Evolutionary conservation across 2,329 filamentous ascomycete genomes (phyloP), one percentile per base, ranked within the genome.

Genomic region (Lasiodiplodia theobromae): DNA sequence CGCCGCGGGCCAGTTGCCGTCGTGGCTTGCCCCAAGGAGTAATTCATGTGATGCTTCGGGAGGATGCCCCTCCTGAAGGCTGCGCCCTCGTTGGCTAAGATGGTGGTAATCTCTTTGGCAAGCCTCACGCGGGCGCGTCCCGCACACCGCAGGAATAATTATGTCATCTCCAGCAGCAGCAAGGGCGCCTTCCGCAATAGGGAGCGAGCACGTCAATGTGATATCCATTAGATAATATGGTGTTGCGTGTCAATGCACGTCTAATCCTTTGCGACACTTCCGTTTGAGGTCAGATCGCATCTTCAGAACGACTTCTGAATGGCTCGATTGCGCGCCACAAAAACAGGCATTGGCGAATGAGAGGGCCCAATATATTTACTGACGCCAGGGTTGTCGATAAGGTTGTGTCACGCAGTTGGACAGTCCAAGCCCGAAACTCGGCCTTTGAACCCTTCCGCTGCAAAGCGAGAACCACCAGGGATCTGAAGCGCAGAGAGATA

Each of bases 341-440:
- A n/a, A 21, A 18, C 4, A 14, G 2, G 23, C 44, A 64, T 64
- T 64, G 44, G 47, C 60, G 44, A 52, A 64, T 52, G 47, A 34
- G 11, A 11, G 7, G n/a, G 10, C 23, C 11, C 60, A 64, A 28
- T 52, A 6, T 12, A 18, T 37, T 28, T 18, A 8, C 4, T 1
- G 11, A 18, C 10, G n/a, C 60, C 47, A 34, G 60, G 60, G 21
- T 64, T 31, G 31, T n/a, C n/a, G 60, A 64, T 64, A 64, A 64
- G 47, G 44, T 25, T 64, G 60, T 64, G 60, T 38, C 23, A 52
- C 47, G 31, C 60, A 52, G 60, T 51, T 64, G 60, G 60, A 52
- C 47, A 52, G 28, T n/a, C 52, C 25, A 21, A 12, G n/a, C 28
- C 28, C 47, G n/a, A 37, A n/a, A 25, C 28, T 16, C 60, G 47